Conservation (phyloP, 257 asterid genomes). For the Plantago ovata region DNA sequence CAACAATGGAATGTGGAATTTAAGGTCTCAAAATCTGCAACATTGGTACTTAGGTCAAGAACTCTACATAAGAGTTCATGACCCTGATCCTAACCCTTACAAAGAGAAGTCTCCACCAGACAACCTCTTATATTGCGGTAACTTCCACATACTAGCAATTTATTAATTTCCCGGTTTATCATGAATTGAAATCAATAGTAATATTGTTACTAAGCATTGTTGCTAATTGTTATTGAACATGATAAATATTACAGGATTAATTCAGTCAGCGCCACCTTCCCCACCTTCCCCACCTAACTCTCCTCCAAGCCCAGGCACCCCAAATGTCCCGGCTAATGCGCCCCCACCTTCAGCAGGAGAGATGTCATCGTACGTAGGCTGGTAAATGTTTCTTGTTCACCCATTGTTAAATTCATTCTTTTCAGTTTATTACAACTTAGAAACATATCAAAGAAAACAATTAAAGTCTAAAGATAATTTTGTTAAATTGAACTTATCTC, state of each 20-base stretch:
- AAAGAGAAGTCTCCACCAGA: constrained; percentile 48
- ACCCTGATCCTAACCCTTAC: constrained; percentile 50
- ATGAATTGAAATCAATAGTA: no score
- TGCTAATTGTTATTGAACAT: neutral
- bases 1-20: constrained; percentile 89
- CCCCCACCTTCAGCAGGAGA: constrained; percentile 22
- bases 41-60: constrained; percentile 72
- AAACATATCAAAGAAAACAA: no score
- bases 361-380: constrained; percentile 15
- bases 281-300: constrained; percentile 26
- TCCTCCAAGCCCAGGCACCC: constrained; percentile 11
- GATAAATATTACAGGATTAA: constrained; percentile 25
- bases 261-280: constrained; percentile 33
- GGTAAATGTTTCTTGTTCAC: constrained; percentile 16
- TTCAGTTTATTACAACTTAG: neutral
- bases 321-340: constrained; percentile 2
- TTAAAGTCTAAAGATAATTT: no score
- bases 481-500: neutral
- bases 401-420: neutral
- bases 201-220: no score
- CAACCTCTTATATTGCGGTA: constrained; percentile 62
- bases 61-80: constrained; percentile 65
- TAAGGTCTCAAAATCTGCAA: constrained; percentile 56
- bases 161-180: no score
- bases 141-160: neutral